Evolutionary conservation across 2,329 filamentous ascomycete genomes (phyloP), one percentile per base, ranked within the genome.

Genomic region (Apiospora koreana): DNA sequence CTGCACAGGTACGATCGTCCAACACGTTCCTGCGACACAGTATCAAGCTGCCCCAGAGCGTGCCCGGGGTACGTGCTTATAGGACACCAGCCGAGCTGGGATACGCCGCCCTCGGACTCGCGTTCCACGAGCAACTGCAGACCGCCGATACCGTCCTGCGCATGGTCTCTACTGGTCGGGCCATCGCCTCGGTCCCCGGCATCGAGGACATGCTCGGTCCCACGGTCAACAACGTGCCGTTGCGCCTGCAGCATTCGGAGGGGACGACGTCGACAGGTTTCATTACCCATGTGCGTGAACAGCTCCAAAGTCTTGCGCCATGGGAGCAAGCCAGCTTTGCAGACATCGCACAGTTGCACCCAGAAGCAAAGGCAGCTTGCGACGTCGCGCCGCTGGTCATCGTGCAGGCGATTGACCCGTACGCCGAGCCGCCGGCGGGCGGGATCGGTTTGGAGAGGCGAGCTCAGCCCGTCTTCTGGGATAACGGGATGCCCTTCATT

Each of bases 401-500:
- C 10, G 41, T 66, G 14, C 64, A 66, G 16, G 25, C 64, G 12
- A 10, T 46, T 10, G 64, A 66, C n/a, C 64, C 64, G 7, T 66
- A 66, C 14, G 64, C 64, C 41, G 38, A 16, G 38, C 16, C 16
- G 10, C 25, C 41, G 41, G 64, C 41, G 12, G 41, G 14, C 38
- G 64, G 41, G 7, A 66, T 66, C 41, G 64, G 64, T 21, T 23
- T 66, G 64, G 23, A 66, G n/a, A 43, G 64, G 64, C 28, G 64
- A 23, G 18, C 28, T 35, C 25, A 66, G 7, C 64, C 64, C 23
- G 10, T 66, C 12, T 66, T 66, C 23, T 35, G 23, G 25, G n/a
- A 66, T 23, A 16, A 66, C 41, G 64, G 64, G 23, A 35, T 28
- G 64, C 41, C 64, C 3, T 46, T 66, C 23, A 46, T 35, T n/a